Evolutionary conservation across 1,284 basidiomycete species (phyloP).

Genomic region (Puccinia triticina): DNA sequence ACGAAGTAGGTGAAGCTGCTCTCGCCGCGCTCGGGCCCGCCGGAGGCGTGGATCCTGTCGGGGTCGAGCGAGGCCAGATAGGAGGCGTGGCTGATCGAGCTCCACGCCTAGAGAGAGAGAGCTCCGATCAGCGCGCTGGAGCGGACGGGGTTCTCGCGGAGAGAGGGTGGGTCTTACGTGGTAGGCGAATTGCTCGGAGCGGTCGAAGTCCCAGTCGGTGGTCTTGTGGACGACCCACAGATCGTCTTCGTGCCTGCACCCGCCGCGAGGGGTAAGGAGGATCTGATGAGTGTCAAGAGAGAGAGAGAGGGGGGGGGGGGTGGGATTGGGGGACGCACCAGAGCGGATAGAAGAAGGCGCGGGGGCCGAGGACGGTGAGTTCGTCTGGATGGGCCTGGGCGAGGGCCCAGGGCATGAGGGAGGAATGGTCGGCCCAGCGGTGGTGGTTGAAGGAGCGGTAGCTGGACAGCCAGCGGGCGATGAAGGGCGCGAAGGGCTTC

Average conservation of each 20-base stretch:
- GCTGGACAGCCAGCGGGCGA: slow-evolving; percentile 60
- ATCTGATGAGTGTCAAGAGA: neutral
- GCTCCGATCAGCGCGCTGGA: too few species aligned
- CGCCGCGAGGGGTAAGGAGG: neutral
- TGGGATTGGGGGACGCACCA: slow-evolving; percentile 56
- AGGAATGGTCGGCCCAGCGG: slow-evolving; percentile 62
- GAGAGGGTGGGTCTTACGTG: slow-evolving; percentile 9
- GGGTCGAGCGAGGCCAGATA: slow-evolving; percentile 30
- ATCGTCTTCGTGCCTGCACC: slow-evolving; percentile 50
- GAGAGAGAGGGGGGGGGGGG: neutral
- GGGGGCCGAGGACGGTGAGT: slow-evolving; percentile 62
- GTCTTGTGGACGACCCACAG: slow-evolving; percentile 42
- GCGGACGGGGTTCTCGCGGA: neutral
- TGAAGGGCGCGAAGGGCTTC: slow-evolving; percentile 61
- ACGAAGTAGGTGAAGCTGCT: slow-evolving; percentile 47
- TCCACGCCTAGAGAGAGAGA: slow-evolving; percentile 49
- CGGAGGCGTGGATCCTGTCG: slow-evolving; percentile 31
- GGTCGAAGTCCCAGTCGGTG: slow-evolving; percentile 44
- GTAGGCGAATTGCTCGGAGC: slow-evolving; percentile 42
- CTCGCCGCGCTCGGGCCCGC: slow-evolving; percentile 31
- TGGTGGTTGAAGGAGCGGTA: slow-evolving; percentile 62
- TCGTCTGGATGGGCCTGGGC: slow-evolving; percentile 62
- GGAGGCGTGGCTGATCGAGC: slow-evolving; percentile 35
- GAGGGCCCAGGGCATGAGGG: slow-evolving; percentile 59
- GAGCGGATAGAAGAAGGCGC: slow-evolving; percentile 64